Evolutionary conservation across 257 asterid genomes (phyloP).

Genomic region (Ophiorrhiza pumila): DNA sequence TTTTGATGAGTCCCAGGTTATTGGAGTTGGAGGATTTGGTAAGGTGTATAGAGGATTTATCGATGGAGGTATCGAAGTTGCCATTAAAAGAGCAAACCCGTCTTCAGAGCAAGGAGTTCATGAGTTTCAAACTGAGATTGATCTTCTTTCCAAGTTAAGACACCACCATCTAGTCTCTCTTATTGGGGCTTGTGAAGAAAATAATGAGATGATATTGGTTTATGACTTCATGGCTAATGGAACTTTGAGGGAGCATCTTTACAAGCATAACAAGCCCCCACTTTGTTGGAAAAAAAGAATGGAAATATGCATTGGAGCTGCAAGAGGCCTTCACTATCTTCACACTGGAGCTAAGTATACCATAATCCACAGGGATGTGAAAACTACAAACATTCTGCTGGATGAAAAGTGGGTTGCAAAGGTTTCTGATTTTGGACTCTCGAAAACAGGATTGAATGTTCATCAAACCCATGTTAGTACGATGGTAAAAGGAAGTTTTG

Average conservation of each 20-base stretch:
- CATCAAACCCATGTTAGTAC: conserved; percentile 70
- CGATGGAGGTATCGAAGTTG: conserved; percentile 47
- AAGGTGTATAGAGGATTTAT: conserved; percentile 63
- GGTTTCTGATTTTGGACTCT: conserved; percentile 79
- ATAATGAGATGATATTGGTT: conserved; percentile 69
- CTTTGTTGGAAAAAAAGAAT: conserved; percentile 60
- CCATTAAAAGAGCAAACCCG: conserved; percentile 63
- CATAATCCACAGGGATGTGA: conserved; percentile 79
- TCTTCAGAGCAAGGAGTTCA: conserved; percentile 64
- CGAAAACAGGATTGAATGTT: conserved; percentile 48
- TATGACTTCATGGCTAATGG: conserved; percentile 86
- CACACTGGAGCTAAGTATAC: conserved; percentile 78
- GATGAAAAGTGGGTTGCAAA: conserved; percentile 71
- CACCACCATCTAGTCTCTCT: conserved; percentile 72
- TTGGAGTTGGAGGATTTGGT: conserved; percentile 90
- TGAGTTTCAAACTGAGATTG: conserved; percentile 73
- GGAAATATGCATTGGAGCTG: conserved; percentile 71
- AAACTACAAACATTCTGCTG: conserved; percentile 63
- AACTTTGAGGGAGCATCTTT: conserved; percentile 70
- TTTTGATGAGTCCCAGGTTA: conserved; percentile 52
- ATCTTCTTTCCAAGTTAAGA: conserved; percentile 69
- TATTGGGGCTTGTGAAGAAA: conserved; percentile 77
- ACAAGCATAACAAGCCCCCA: conserved; percentile 23
- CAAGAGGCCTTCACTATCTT: conserved; percentile 75
- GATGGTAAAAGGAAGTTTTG: conserved; percentile 72